These are phyloP conservation scores for Prototheca cutis DNA, from an alignment of 163 green algal species.

Conservation along the genomic window DNA sequence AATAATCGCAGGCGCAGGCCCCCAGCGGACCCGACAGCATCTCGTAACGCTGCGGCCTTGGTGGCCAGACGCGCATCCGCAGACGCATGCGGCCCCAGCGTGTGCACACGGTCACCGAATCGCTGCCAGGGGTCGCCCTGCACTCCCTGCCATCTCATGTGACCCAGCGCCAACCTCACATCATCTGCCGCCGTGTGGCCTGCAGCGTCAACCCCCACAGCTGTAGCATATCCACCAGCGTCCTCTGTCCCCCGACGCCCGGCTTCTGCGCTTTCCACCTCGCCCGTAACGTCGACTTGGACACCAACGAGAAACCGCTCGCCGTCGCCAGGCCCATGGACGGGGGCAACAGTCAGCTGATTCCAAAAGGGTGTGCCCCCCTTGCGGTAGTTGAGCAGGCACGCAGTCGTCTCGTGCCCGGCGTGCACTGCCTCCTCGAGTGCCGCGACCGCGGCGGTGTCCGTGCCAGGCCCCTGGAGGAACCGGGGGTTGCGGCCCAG, in stretches of 20 bases:
- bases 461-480: constrained; percentile 55
- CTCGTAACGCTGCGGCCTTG: constrained; percentile 1
- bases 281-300: constrained; percentile 60
- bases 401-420: constrained; percentile 33
- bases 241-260: too few species aligned
- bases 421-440: constrained; percentile 33
- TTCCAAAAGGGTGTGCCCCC: constrained; percentile 66
- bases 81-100: constrained; percentile 9
- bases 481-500: constrained; percentile 88
- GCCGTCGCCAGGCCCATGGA: constrained; percentile 30
- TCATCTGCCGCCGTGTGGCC: too few species aligned
- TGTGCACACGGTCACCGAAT: too few species aligned
- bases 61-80: constrained; percentile 5
- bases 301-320: constrained; percentile 60
- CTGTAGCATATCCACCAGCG: too few species aligned
- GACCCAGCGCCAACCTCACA: too few species aligned
- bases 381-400: constrained; percentile 57
- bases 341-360: constrained; percentile 47
- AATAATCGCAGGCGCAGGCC: constrained; percentile 75
- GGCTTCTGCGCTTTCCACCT: too few species aligned
- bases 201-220: too few species aligned
- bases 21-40: constrained; percentile 10
- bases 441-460: constrained; percentile 32
- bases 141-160: too few species aligned
- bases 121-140: too few species aligned